Conservation (phyloP, 2,329 filamentous ascomycete species). For the Colletotrichum cereale region DNA sequence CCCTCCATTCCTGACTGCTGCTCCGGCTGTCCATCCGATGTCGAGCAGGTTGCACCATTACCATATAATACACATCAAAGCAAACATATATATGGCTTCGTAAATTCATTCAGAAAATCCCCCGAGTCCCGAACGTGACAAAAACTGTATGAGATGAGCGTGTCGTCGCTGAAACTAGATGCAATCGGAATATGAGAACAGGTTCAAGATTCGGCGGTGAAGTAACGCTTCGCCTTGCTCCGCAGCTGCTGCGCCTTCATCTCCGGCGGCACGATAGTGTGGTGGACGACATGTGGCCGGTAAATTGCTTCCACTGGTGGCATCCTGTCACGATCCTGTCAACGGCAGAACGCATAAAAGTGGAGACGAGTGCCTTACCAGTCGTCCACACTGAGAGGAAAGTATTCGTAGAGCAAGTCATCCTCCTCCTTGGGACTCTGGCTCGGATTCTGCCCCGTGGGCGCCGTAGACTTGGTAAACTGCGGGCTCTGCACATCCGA, state of each 20-base stretch:
- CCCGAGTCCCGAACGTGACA: neutral
- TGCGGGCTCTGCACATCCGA: constrained; percentile 66
- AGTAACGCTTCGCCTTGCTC: constrained; percentile 78
- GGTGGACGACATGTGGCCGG: constrained; percentile 92
- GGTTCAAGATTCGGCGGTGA: constrained; percentile 69
- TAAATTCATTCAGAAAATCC: constrained; percentile 25
- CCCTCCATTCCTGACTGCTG: neutral
- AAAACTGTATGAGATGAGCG: neutral
- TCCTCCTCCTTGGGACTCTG: constrained; percentile 80
- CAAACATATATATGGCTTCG: constrained; percentile 19
- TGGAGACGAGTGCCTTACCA: constrained; percentile 65
- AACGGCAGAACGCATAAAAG: constrained; percentile 40
- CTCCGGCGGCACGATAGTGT: constrained; percentile 79
- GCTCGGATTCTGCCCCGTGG: constrained; percentile 54
- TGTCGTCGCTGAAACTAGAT: neutral
- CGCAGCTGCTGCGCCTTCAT: constrained; percentile 76
- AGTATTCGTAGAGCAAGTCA: constrained; percentile 94
- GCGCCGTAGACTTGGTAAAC: constrained; percentile 54
- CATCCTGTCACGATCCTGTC: constrained; percentile 66
- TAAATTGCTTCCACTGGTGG: constrained; percentile 92
- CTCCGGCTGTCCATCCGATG: neutral
- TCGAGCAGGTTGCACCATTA: neutral
- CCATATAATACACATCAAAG: constrained; percentile 2
- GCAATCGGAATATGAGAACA: neutral
- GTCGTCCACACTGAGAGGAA: constrained; percentile 90